Base-by-base conservation (phyloP, 495 filamentous ascomycete genomes). In the Xylona heveae region DNA sequence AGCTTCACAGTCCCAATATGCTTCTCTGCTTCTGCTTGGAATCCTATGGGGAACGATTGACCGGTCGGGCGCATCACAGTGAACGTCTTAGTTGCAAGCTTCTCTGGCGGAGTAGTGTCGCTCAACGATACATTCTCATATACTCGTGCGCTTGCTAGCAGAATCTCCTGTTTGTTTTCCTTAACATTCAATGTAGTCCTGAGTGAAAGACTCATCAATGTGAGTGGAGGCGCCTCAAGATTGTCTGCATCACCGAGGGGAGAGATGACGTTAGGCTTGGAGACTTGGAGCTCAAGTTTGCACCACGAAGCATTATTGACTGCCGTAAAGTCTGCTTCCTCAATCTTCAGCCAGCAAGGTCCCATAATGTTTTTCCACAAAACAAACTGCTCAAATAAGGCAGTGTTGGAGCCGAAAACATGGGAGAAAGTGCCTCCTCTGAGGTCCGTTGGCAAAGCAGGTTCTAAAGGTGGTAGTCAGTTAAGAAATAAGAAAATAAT, bases 331-430 rank as follows among this genome's bases (percentile, higher is more conserved):
- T 93, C 69, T 21, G 74, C 78, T 34, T 73, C 75, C 38, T 79
- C 64, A 35, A 97, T 82, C 45, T 68, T 78, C 12, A 97, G 62
- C 88, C 88, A 97, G 55, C 90, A 97, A 7, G 88, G 88, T 0
- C 88, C 88, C 83, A 91, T 95, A 37, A 97, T 78, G 39, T 85
- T 83, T 52, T 90, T 93, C 78, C 82, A 94, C 8, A 97, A 63
- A 9, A 94, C 90, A 44, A 97, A 97, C 44, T 97, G 88, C 44
- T 97, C 88, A 40, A 97, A 97, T 1, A 95, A 59, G 2, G 80
- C 70, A 0, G 88, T 97, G 46, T 90, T 92, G 27, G 79, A 76
- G 26, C 88, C 90, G 39, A 97, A 97, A 25, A 91, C 81, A 31
- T 78, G 74, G 3, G 90, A 95, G 48, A 83, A 97, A 0, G 90